phyloP scores from a whole-genome alignment of 257 asterid species.

The Knoxia roxburghii region DNA sequence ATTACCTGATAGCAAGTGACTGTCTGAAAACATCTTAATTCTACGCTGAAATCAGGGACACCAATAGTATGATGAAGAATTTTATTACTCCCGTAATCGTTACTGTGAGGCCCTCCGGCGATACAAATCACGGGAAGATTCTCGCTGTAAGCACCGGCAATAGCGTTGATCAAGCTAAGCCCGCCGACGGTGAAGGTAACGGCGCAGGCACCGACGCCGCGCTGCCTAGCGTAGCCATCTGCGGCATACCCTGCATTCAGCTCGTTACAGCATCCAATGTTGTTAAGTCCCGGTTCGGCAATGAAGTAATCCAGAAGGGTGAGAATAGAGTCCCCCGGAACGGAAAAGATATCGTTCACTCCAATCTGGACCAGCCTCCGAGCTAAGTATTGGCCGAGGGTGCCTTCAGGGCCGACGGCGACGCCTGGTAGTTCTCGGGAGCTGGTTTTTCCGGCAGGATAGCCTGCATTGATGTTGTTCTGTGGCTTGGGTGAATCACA shows the following conservation, averaged over 20 bases:
- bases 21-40: conserved; percentile 1
- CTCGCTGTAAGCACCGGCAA: conserved; percentile 3
- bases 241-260: conserved; percentile 3
- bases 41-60: background rate
- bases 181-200: conserved; percentile 4
- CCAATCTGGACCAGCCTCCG: background rate
- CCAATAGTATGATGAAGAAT: background rate
- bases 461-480: background rate
- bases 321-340: background rate
- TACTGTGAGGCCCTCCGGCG: background rate
- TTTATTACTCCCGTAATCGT: background rate
- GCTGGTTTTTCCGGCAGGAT: background rate
- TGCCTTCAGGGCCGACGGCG: background rate
- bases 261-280: conserved; percentile 2
- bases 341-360: background rate
- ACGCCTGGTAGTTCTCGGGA: background rate
- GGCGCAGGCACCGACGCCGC: background rate
- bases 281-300: background rate
- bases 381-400: background rate
- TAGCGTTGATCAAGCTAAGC: background rate
- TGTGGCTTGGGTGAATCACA: background rate
- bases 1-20: background rate
- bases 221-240: background rate
- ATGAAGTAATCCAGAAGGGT: background rate
- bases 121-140: conserved; percentile 3